These are phyloP conservation scores for Tolypocladium sp. DNA, from an alignment of 2,329 filamentous ascomycete genomes.

Conservation along the genomic window DNA sequence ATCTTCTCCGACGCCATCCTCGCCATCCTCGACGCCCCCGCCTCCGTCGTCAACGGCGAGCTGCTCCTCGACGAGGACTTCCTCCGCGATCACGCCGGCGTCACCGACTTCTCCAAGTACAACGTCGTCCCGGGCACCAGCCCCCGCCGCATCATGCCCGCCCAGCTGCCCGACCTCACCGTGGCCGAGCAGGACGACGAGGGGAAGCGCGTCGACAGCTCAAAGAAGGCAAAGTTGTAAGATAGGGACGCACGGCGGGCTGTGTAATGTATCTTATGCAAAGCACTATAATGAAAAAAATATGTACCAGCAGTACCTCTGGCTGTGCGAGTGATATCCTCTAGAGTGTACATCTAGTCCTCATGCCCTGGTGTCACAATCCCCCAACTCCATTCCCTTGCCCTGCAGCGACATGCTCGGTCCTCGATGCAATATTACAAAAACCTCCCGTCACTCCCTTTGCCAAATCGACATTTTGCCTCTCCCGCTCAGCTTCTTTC, in stretches of 20 bases:
- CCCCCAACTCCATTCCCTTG: slow-evolving; percentile 1
- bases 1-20: slow-evolving; percentile 77
- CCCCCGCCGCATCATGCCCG: slow-evolving; percentile 73
- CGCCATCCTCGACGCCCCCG: slow-evolving; percentile 55
- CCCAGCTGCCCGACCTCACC: slow-evolving; percentile 54
- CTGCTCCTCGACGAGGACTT: slow-evolving; percentile 77
- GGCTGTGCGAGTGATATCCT: not conserved
- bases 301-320: not conserved
- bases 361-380: not conserved
- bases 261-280: not conserved
- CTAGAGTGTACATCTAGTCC: not conserved
- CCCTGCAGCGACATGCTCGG: slow-evolving; percentile 1
- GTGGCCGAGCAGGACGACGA: slow-evolving; percentile 77
- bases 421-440: slow-evolving; percentile 1
- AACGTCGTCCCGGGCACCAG: slow-evolving; percentile 52
- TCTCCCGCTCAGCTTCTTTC: slow-evolving; percentile 5
- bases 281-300: not conserved
- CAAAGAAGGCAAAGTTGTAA: slow-evolving; percentile 31
- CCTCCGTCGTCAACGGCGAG: slow-evolving; percentile 57
- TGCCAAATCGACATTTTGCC: not conserved
- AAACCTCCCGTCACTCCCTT: not conserved
- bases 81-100: slow-evolving; percentile 51
- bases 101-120: slow-evolving; percentile 67
- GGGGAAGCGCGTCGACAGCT: slow-evolving; percentile 62
- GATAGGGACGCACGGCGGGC: not conserved